Evolutionary conservation across 768 basidiomycete genomes (phyloP).

Genomic region (Russula abietina): DNA sequence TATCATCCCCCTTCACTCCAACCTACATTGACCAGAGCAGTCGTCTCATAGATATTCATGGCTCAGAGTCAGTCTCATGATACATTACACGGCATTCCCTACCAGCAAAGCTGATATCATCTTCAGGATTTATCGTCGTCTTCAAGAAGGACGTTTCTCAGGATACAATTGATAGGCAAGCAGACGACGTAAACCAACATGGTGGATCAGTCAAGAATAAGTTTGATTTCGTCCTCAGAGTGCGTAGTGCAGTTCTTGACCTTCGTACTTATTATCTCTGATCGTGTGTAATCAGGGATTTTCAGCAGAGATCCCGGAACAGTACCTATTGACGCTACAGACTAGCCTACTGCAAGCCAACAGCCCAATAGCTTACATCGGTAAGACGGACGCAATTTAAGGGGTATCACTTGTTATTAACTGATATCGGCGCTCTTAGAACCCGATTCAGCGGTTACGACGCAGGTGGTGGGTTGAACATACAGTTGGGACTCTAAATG

Average conservation of each 20-base stretch:
- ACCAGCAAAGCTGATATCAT: conserved; percentile 16
- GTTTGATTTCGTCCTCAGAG: conserved; percentile 32
- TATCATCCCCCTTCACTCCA: background rate
- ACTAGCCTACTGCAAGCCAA: conserved; percentile 26
- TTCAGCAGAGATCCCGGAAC: conserved; percentile 36
- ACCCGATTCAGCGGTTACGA: conserved; percentile 39
- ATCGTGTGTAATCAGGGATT: conserved; percentile 35
- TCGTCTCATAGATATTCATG: conserved; percentile 20
- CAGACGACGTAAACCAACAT: conserved; percentile 33
- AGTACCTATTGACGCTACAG: conserved; percentile 34
- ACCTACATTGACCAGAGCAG: background rate
- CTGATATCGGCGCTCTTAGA: conserved; percentile 30
- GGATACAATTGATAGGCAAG: conserved; percentile 40
- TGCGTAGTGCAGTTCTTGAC: background rate
- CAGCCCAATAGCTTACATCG: conserved; percentile 43
- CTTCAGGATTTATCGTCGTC: conserved; percentile 47
- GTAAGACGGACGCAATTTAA: conserved; percentile 29
- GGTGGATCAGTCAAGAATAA: conserved; percentile 42
- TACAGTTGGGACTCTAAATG: background rate
- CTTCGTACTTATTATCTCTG: background rate
- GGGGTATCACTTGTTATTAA: background rate
- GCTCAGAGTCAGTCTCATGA: conserved; percentile 24
- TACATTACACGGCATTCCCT: background rate
- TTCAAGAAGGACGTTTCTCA: conserved; percentile 44
- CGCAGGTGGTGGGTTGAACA: conserved; percentile 28